A percentile compares a stretch with the other conserved stretches of the same genome.
Conservation (phyloP, 2,329 filamentous ascomycete species). For the Ophiostoma pallidulum region DNA sequence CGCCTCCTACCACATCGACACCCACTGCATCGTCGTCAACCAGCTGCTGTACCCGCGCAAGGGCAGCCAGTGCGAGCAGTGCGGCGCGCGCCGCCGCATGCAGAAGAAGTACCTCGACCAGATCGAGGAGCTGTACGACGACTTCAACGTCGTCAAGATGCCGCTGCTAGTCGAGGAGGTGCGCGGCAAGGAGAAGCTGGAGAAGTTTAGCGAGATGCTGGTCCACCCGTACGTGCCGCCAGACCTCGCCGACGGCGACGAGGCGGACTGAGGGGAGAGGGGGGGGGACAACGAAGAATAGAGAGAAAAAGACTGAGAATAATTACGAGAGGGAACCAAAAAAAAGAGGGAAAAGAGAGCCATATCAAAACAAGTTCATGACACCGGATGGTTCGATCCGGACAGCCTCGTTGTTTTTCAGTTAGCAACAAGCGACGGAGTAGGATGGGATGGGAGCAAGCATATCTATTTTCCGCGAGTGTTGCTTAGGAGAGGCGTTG, state of each 20-base stretch:
- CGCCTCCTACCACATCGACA: constrained; percentile 86
- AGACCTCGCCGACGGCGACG: constrained; percentile 9
- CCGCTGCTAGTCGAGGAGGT: constrained; percentile 92
- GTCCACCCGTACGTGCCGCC: constrained; percentile 67
- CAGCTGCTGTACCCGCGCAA: constrained; percentile 88
- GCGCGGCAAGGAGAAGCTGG: constrained; percentile 84
- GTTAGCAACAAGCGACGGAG: too few relatives aligned
- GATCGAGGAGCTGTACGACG: constrained; percentile 96
- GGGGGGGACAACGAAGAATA: background rate
- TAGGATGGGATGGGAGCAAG: too few relatives aligned
- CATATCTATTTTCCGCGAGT: too few relatives aligned
- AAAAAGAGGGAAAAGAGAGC: background rate
- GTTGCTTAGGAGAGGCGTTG: too few relatives aligned
- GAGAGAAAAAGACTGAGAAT: background rate
- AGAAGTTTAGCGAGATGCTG: constrained; percentile 82
- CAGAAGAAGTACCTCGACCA: constrained; percentile 99
- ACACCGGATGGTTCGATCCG: too few relatives aligned
- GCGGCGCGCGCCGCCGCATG: constrained; percentile 91
- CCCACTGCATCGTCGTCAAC: constrained; percentile 95
- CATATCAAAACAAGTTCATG: too few relatives aligned
- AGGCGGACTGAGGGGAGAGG: background rate
- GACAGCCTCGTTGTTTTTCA: too few relatives aligned
- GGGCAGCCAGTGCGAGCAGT: constrained; percentile 84
- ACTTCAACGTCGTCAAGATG: constrained; percentile 99
- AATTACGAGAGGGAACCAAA: background rate